A percentile compares a stretch with the other conserved stretches of the same genome.
phyloP scores from a whole-genome alignment of 2,329 filamentous ascomycete genomes.

The Cladosporium sp. region DNA sequence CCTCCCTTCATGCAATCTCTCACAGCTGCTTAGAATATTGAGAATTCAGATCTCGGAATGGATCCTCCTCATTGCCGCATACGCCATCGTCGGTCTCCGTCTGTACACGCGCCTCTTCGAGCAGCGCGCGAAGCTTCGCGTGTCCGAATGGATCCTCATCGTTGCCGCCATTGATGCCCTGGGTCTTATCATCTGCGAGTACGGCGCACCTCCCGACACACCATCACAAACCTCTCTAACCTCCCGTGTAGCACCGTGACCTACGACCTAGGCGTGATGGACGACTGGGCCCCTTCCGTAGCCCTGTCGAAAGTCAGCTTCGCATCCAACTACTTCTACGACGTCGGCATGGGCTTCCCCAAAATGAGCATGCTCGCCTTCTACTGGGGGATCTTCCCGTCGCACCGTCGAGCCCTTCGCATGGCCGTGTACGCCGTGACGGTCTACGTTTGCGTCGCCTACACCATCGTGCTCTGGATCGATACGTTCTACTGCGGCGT shows the following conservation, averaged over 20 bases:
- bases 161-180: constrained; percentile 30
- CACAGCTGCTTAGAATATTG: constrained; percentile 27
- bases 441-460: constrained; percentile 28
- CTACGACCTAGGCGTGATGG: constrained; percentile 31
- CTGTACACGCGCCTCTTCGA: constrained; percentile 33
- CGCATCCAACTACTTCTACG: constrained; percentile 37
- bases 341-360: constrained; percentile 35
- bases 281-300: constrained; percentile 29
- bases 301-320: constrained; percentile 34
- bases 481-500: constrained; percentile 36
- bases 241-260: constrained; percentile 27
- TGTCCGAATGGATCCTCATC: constrained; percentile 30
- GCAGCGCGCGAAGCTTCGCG: constrained; percentile 28
- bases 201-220: not conserved
- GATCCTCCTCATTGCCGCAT: constrained; percentile 65
- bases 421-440: constrained; percentile 30
- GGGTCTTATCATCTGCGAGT: constrained; percentile 33
- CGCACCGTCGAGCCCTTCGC: constrained; percentile 25
- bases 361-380: constrained; percentile 37
- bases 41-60: constrained; percentile 49
- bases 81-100: constrained; percentile 54
- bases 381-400: constrained; percentile 34
- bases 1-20: constrained; percentile 30
- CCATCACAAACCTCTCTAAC: not conserved
- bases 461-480: constrained; percentile 32